Base-by-base conservation (phyloP, 768 basidiomycete genomes). In the Calocera cornea region DNA sequence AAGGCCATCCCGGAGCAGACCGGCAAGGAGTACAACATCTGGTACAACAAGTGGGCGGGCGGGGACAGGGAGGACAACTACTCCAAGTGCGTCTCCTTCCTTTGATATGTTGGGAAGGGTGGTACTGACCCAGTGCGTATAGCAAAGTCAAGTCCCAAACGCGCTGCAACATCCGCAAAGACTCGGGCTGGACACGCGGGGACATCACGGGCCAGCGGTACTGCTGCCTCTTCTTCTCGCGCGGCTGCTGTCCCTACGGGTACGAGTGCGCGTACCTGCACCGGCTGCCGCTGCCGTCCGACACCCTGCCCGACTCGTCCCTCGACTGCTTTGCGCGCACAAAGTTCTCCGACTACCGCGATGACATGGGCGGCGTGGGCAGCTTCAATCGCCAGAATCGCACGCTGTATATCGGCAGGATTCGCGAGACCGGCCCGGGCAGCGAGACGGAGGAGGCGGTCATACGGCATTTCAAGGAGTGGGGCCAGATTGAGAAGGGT, bases 341-440 rank as follows among this genome's bases (percentile, higher is more conserved):
- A 80, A 97, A 97, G 78, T 97, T 97, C 76, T 80, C 94, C 0
- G 94, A 97, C 77, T 99, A 99, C 77, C 81, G 95, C 69, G 97
- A 99, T 75, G 97, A 99, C 75, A 98, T 99, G 97, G 97, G 97
- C 72, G 97, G 97, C 78, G 95, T 98, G 34, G 97, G 97, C 14
- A 93, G 90, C 68, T 98, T 98, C 79, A 90, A 89, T 72, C 79
- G 95, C 41, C 89, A 92, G 76, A 99, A 99, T 76, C 80, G 95
- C 68, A 98, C 97, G 41, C 75, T 99, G 17, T 99, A 99, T 75
- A 84, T 99, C 50, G 95, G 95, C 1, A 83, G 92, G 66, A 94
- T 99, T 71, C 90, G 90, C 75, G 95, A 97, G 80, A 91, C 89
- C 0, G 91, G 92, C 0, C 86, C 81, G 41, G 92, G 94, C 31